Evolutionary conservation across 768 basidiomycete species (phyloP).

Genomic region (Panaeolus papilionaceus): DNA sequence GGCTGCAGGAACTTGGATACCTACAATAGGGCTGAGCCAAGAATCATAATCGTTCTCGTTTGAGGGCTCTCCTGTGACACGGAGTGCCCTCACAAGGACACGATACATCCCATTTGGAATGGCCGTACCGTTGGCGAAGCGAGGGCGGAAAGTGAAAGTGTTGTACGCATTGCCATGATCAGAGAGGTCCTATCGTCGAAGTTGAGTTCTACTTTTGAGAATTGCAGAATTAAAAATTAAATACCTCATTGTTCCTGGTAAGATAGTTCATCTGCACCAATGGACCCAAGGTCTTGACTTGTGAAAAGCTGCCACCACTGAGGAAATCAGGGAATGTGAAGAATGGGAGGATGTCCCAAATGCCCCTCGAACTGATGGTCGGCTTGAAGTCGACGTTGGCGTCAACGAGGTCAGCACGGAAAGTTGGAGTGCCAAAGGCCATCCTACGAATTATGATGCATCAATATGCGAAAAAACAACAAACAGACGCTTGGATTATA

Average conservation of each 20-base stretch:
- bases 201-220: not conserved
- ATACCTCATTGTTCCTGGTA: slow-evolving; percentile 52
- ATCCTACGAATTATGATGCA: slow-evolving; percentile 27
- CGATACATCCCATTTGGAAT: slow-evolving; percentile 51
- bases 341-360: slow-evolving; percentile 28
- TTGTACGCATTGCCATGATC: slow-evolving; percentile 36
- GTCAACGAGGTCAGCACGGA: slow-evolving; percentile 56
- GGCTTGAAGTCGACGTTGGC: slow-evolving; percentile 45
- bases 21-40: slow-evolving; percentile 51
- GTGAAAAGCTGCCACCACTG: slow-evolving; percentile 44
- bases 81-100: slow-evolving; percentile 45
- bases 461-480: not conserved
- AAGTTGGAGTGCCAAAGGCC: slow-evolving; percentile 54
- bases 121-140: slow-evolving; percentile 50
- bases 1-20: slow-evolving; percentile 38
- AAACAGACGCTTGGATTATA: slow-evolving; percentile 19
- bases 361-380: slow-evolving; percentile 41
- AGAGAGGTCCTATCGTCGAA: slow-evolving; percentile 21
- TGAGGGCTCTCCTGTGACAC: slow-evolving; percentile 48
- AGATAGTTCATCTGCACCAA: slow-evolving; percentile 53
- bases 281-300: slow-evolving; percentile 50
- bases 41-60: slow-evolving; percentile 52
- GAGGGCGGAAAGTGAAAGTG: slow-evolving; percentile 36
- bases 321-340: slow-evolving; percentile 47
- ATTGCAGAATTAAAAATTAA: slow-evolving; percentile 23